phyloP scores from a whole-genome alignment of 306 rosid species.

The Malus domestica region DNA sequence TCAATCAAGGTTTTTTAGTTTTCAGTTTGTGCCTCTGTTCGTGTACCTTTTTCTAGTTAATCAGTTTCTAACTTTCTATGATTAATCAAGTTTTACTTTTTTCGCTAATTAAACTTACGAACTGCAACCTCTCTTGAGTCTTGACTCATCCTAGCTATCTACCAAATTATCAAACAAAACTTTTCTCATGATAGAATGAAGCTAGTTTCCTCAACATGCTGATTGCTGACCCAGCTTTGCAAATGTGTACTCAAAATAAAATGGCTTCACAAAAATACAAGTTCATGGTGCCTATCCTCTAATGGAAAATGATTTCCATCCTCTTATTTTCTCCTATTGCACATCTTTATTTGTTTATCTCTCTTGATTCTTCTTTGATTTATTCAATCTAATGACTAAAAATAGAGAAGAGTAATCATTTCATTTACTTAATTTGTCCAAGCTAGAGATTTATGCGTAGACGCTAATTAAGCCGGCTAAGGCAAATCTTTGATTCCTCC shows the following conservation, averaged over 20 bases:
- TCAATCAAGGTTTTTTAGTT: neutral
- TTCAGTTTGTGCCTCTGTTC: neutral
- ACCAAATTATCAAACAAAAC: neutral
- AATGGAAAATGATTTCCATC: too few species aligned
- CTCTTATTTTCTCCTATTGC: too few species aligned
- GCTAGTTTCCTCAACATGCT: neutral
- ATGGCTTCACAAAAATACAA: neutral
- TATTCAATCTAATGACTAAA: too few species aligned
- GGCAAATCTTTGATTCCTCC: neutral
- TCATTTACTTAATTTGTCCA: neutral
- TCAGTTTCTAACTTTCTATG: too few species aligned
- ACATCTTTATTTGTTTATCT: too few species aligned
- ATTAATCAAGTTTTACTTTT: too few species aligned
- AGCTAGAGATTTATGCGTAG: neutral
- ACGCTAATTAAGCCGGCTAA: neutral
- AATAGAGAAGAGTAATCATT: too few species aligned
- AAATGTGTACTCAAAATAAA: too few species aligned
- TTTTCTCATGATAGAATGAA: neutral
- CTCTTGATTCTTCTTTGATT: neutral
- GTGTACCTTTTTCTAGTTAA: neutral
- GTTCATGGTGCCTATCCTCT: neutral
- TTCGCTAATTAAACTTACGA: too few species aligned
- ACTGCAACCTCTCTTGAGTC: too few species aligned
- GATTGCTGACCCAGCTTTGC: neutral
- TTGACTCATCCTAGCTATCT: too few species aligned